A percentile compares a stretch with the other conserved stretches of the same genome.
Conservation (phyloP, 331 rosid genomes). For the Rhamnella rubrinervis region DNA sequence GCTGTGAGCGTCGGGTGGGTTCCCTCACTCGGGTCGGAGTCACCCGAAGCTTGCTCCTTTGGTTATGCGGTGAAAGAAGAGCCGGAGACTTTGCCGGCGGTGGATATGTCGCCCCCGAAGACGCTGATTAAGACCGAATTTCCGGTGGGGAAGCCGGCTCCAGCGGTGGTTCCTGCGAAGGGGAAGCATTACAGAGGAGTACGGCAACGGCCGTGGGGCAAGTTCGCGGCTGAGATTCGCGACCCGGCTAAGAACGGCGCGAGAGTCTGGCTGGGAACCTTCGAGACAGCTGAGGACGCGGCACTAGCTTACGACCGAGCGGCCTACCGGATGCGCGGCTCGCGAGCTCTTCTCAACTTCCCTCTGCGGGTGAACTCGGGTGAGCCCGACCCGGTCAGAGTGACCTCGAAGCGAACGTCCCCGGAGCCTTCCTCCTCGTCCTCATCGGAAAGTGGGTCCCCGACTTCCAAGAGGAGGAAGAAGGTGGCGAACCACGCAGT, state of each 20-base stretch:
- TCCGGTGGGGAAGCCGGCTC: slow-evolving; percentile 1
- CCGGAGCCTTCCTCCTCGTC: slow-evolving; percentile 29
- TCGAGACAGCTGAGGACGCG: slow-evolving; percentile 56
- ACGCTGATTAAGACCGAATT: neutral
- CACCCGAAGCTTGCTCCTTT: slow-evolving; percentile 26
- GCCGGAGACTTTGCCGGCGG: slow-evolving; percentile 32
- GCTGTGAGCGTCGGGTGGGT: slow-evolving; percentile 79
- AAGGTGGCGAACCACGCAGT: neutral
- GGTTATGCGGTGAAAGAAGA: slow-evolving; percentile 48
- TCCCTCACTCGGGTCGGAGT: slow-evolving; percentile 44
- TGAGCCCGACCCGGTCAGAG: slow-evolving; percentile 50
- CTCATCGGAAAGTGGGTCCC: slow-evolving; percentile 18
- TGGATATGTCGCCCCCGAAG: neutral
- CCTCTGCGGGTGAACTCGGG: slow-evolving; percentile 51
- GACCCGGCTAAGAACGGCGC: slow-evolving; percentile 59
- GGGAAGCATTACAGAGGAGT: slow-evolving; percentile 55
- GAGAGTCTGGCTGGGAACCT: slow-evolving; percentile 52
- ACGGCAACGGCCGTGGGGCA: slow-evolving; percentile 54
- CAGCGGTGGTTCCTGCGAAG: slow-evolving; percentile 25
- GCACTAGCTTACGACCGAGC: slow-evolving; percentile 52
- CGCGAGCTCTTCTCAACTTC: slow-evolving; percentile 42
- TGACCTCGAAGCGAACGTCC: slow-evolving; percentile 42
- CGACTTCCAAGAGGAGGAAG: slow-evolving; percentile 27
- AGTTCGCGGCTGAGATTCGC: slow-evolving; percentile 53
- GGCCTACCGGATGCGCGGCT: slow-evolving; percentile 51